These are phyloP conservation scores for Candida dajiaensis DNA, from an alignment of 805 yeast species.

Conservation along the genomic window DNA sequence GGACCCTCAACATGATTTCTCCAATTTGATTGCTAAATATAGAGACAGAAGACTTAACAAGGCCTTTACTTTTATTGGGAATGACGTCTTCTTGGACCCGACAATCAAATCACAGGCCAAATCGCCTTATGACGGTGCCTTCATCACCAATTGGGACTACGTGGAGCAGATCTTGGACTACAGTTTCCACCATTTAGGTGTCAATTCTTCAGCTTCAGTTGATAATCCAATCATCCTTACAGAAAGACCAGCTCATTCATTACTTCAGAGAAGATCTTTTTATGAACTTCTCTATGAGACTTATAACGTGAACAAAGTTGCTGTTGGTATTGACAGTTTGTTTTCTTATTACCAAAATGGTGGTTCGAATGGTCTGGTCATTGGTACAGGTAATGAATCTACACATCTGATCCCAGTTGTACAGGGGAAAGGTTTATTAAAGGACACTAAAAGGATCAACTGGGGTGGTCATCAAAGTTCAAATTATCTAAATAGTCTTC, in stretches of 20 bases:
- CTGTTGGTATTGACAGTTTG: slow-evolving; percentile 78
- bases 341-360: slow-evolving; percentile 69
- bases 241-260: slow-evolving; percentile 70
- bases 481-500: slow-evolving; percentile 52
- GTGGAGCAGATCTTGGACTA: slow-evolving; percentile 81
- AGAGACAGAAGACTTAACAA: slow-evolving; percentile 69
- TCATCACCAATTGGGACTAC: slow-evolving; percentile 90
- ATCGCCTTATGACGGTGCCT: slow-evolving; percentile 81
- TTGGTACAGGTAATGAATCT: slow-evolving; percentile 78
- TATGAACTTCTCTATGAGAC: slow-evolving; percentile 83
- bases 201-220: slow-evolving; percentile 43
- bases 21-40: slow-evolving; percentile 62
- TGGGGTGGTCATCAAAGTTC: slow-evolving; percentile 85
- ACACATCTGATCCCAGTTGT: slow-evolving; percentile 80
- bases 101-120: slow-evolving; percentile 61
- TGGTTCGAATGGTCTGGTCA: slow-evolving; percentile 62
- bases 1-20: slow-evolving; percentile 58
- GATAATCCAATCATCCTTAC: slow-evolving; percentile 77
- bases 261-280: slow-evolving; percentile 64
- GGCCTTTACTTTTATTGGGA: slow-evolving; percentile 71
- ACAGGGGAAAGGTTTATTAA: slow-evolving; percentile 57
- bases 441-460: slow-evolving; percentile 73
- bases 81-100: slow-evolving; percentile 71
- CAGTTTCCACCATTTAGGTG: slow-evolving; percentile 73
- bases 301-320: slow-evolving; percentile 65